Base-by-base conservation (phyloP, 306 rosid genomes). In the Vicia villosa region DNA sequence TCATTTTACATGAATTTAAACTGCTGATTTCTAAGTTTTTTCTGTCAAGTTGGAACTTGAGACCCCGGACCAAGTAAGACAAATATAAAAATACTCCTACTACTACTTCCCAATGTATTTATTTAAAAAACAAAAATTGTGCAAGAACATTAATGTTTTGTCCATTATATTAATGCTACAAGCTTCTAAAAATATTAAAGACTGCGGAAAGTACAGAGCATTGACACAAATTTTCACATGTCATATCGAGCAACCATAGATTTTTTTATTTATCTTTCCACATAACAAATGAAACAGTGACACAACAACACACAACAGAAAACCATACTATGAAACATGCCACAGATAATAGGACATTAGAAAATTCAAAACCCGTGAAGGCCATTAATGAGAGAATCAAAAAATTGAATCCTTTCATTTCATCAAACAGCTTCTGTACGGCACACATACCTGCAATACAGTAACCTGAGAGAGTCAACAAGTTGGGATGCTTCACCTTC, bases 391-490 rank as follows among this genome's bases (percentile, higher is more conserved):
- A n/a, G 22, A 77, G 63, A 63, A 41, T 13, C 10, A 21, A 61
- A 40, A 68, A 15, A 5, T 24, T 21, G 52, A 19, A 26, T 21
- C 21, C n/a, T 63, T 63, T 65, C 50, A 28, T 63, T 63, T 65
- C 50, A 20, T 47, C 8, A 66, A 56, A 52, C 40, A 56, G 14
- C 42, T 43, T 21, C 19, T 6, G 69, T 37, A 38, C 8, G 5
- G 75, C 66, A 51, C 86, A 4, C 45, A 59, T 83, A 93, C 98
- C 98, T 76, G 97, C 98, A 67, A 93, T 88, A 82, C 98, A 93
- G 84, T 88, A 93, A 74, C 98, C 98, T 54, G 91, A 87, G 85
- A 85, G 89, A 22, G 98, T 86, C 51, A 93, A 50, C 70, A 93
- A 68, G 50, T 93, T 93, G n/a, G 96, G 93, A 77, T 93, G 98